Base-by-base conservation (phyloP, 352 stramenopile genomes). In the Globisporangium irregulare region DNA sequence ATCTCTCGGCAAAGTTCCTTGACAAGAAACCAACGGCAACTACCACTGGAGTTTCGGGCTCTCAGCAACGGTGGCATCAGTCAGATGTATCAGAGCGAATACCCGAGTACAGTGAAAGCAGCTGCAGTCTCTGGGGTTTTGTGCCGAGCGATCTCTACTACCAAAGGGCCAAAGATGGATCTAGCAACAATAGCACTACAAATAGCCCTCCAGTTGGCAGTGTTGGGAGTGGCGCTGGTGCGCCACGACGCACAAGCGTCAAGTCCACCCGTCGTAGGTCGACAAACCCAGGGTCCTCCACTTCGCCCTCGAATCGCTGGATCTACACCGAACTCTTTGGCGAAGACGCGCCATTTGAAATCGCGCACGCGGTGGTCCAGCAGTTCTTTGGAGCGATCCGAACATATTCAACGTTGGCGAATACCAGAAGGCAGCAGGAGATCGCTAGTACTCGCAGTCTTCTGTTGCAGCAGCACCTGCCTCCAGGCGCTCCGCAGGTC, bases 321-420 rank as follows among this genome's bases (percentile, higher is more conserved):
- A 73, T 91, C 6, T 91, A 91, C 62, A 76, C 61, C 1, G 79
- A 91, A 58, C 36, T 91, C 22, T 68, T 80, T 25, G 67, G 72
- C 32, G 73, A 82, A 18, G 67, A 80, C 29, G 54, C 72, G 15
- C 20, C 25, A 2, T 57, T 76, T 1, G 64, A 74, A 1, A 46
- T 27, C 1, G 51, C 54, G 1, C 66, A 64, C 1, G 22, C 64
- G 14, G 29, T 38, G 0, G 59, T 82, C 5, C 80, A 87, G 36
- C 62, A 60, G 4, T 72, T 85, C 38, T 88, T 77, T 60, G 60
- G 68, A 2, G 71, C 64, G 15, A 56, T 90, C 12, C 63, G 55
- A 1, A 53, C 70, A 12, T 80, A 22, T 15, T 61, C 55, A 3
- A 50, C 59, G 18, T 15, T 48, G 15, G 24, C n/a, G 29, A 25